A percentile compares a stretch with the other conserved stretches of the same genome.
These are phyloP conservation scores for Phaeoacremonium minimum DNA, from an alignment of 2,329 filamentous ascomycete species.

Conservation along the genomic window DNA sequence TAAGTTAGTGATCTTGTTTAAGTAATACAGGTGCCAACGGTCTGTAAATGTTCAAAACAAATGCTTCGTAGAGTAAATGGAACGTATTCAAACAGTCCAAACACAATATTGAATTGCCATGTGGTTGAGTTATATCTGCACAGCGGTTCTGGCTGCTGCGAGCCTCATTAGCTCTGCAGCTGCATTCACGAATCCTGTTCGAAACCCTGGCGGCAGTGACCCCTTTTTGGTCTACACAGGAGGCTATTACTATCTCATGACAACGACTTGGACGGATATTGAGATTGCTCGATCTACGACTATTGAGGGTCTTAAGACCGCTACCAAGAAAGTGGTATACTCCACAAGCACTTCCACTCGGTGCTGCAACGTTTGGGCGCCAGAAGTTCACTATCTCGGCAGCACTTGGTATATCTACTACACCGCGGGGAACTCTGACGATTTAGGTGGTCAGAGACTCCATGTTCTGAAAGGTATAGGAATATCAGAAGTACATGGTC, in stretches of 20 bases:
- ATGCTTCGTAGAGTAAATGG: too few relatives aligned
- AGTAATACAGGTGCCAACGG: too few relatives aligned
- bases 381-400: conserved; percentile 49
- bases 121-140: too few relatives aligned
- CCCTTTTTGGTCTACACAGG: conserved; percentile 46
- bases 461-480: conserved; percentile 45
- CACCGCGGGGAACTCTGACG: conserved; percentile 38
- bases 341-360: conserved; percentile 37
- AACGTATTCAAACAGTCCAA: too few relatives aligned
- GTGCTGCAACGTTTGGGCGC: conserved; percentile 55
- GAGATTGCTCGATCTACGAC: conserved; percentile 50
- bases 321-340: conserved; percentile 45
- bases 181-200: conserved; percentile 48
- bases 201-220: conserved; percentile 43
- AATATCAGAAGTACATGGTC: background rate
- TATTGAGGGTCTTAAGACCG: conserved; percentile 50
- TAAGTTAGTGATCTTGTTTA: too few relatives aligned
- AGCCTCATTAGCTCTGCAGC: conserved; percentile 12
- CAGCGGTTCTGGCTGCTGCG: too few relatives aligned
- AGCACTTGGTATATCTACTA: conserved; percentile 53
- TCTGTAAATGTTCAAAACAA: too few relatives aligned
- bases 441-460: conserved; percentile 43
- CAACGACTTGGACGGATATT: conserved; percentile 51
- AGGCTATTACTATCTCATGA: conserved; percentile 54
- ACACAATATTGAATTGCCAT: too few relatives aligned